phyloP scores from a whole-genome alignment of 2,329 filamentous ascomycete species.

The Nemania sp. region DNA sequence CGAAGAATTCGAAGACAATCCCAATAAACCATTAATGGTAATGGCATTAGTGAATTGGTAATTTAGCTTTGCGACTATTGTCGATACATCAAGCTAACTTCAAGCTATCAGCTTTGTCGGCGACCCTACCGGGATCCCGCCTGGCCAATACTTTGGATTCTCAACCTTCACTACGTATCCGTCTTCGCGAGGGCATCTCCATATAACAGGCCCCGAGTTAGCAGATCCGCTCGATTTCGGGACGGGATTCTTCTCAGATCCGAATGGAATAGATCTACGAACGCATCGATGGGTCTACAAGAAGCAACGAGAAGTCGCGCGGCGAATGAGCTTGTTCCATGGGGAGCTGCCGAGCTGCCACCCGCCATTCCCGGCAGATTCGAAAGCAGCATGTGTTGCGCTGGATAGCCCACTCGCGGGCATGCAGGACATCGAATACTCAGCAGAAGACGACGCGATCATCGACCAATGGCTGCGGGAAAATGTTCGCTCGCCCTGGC shows the following conservation, averaged over 20 bases:
- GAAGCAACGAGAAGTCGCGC: slow-evolving; percentile 69
- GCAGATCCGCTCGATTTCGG: background rate
- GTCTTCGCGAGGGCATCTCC: background rate
- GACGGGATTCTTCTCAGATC: slow-evolving; percentile 50
- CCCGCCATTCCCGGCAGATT: slow-evolving; percentile 58
- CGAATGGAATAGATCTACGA: slow-evolving; percentile 62
- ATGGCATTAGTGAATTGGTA: slow-evolving; percentile 52
- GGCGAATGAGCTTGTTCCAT: slow-evolving; percentile 64
- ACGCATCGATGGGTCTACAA: slow-evolving; percentile 74
- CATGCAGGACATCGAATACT: slow-evolving; percentile 61
- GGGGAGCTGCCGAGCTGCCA: slow-evolving; percentile 59
- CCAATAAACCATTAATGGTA: slow-evolving; percentile 59
- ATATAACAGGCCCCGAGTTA: slow-evolving; percentile 1
- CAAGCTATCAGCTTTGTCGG: background rate
- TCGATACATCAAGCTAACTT: background rate
- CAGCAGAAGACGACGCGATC: slow-evolving; percentile 58
- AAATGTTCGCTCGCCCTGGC: slow-evolving; percentile 56
- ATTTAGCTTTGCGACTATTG: background rate
- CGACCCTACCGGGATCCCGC: background rate
- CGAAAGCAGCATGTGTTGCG: slow-evolving; percentile 49
- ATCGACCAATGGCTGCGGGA: slow-evolving; percentile 58
- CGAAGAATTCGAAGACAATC: slow-evolving; percentile 56
- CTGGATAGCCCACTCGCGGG: slow-evolving; percentile 21
- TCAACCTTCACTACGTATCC: background rate
- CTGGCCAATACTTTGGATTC: background rate